Percentiles rank a stretch among this genome's conserved stretches.
Evolutionary conservation across 2,329 filamentous ascomycete species (phyloP).

Genomic region (Aspergillus unguis): DNA sequence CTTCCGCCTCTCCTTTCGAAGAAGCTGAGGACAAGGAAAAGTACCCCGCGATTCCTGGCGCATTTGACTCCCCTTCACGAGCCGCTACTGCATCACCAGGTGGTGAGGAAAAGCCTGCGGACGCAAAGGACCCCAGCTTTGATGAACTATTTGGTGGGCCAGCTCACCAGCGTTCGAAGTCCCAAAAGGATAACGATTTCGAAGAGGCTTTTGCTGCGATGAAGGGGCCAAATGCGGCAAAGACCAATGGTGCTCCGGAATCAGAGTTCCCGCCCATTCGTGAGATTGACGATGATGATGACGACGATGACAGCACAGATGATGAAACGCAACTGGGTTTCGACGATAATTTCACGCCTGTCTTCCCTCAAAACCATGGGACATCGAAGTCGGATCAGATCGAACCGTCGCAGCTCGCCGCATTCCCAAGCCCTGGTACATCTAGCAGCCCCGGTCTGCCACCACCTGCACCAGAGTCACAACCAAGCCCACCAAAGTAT

Average conservation of each 20-base stretch:
- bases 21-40: conserved; percentile 24
- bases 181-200: conserved; percentile 47
- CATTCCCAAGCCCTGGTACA: conserved; percentile 41
- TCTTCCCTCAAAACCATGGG: conserved; percentile 41
- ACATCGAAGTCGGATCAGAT: conserved; percentile 31
- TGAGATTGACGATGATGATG: conserved; percentile 76
- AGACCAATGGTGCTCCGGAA: conserved; percentile 28
- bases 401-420: conserved; percentile 36
- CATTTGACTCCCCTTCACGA: conserved; percentile 19
- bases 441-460: conserved; percentile 35
- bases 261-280: conserved; percentile 90
- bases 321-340: conserved; percentile 67
- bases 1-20: conserved; percentile 34
- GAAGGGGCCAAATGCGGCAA: conserved; percentile 46
- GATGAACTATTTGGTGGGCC: conserved; percentile 46
- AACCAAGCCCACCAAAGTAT: conserved; percentile 54
- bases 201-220: conserved; percentile 47
- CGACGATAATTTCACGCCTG: conserved; percentile 84
- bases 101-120: conserved; percentile 21
- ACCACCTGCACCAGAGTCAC: conserved; percentile 55
- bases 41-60: conserved; percentile 21
- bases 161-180: conserved; percentile 43
- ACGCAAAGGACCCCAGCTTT: conserved; percentile 40
- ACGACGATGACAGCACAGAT: conserved; percentile 72
- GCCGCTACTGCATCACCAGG: conserved; percentile 48